Evolutionary conservation across 2,329 filamentous ascomycete genomes (phyloP).

Genomic region (Fusarium napiforme): DNA sequence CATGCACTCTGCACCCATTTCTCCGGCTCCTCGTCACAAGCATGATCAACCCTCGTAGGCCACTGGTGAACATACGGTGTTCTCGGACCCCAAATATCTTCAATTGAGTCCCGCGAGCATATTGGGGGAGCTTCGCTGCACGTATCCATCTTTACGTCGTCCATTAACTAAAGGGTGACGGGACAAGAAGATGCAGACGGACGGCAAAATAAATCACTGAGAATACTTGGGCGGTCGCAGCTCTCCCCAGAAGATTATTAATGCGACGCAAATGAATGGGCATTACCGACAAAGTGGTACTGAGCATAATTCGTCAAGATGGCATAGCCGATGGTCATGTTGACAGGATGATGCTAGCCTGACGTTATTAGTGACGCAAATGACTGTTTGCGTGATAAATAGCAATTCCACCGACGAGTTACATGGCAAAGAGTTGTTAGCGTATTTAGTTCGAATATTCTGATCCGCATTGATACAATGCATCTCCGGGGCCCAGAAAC

Average conservation of each 20-base stretch:
- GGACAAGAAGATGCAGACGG: no score
- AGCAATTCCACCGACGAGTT: not conserved
- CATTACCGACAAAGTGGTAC: not conserved
- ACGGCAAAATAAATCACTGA: not conserved
- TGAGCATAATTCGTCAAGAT: not conserved
- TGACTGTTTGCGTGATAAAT: not conserved
- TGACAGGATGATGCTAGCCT: not conserved
- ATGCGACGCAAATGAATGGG: not conserved
- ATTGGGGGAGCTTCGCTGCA: not conserved
- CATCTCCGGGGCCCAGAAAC: not conserved
- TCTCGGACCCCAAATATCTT: not conserved
- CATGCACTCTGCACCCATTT: conserved; percentile 3
- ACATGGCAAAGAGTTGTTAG: not conserved
- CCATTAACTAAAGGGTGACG: not conserved
- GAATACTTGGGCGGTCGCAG: not conserved
- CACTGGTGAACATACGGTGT: not conserved
- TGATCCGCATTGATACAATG: not conserved
- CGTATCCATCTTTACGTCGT: not conserved
- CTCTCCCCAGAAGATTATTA: not conserved
- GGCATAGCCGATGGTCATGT: not conserved
- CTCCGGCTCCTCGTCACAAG: not conserved
- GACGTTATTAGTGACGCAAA: conserved; percentile 1
- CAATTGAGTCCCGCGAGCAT: not conserved
- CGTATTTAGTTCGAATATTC: not conserved
- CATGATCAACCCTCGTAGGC: conserved; percentile 1